Evolutionary conservation across 2,329 filamentous ascomycete species (phyloP).

Genomic region (Paraphoma sp.): DNA sequence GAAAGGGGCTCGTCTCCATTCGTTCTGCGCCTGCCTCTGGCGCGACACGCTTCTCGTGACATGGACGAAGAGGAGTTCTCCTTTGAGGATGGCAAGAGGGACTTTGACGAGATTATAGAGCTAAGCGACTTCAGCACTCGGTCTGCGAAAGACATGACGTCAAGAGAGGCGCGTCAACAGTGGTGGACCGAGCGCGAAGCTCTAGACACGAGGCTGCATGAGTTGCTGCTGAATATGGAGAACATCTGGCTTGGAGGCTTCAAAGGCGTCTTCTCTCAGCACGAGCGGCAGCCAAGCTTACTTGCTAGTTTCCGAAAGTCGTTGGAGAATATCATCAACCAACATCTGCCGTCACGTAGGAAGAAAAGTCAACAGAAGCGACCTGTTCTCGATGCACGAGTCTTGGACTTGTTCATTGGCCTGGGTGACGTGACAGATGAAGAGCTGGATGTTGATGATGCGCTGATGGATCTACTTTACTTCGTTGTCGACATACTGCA

Average conservation of each 20-base stretch:
- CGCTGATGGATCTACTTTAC: constrained; percentile 89
- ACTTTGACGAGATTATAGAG: constrained; percentile 82
- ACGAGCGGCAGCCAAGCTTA: constrained; percentile 66
- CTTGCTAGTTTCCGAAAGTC: constrained; percentile 77
- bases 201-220: constrained; percentile 77
- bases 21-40: constrained; percentile 83
- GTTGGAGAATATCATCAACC: constrained; percentile 80
- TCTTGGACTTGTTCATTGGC: constrained; percentile 88
- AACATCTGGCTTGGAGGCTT: constrained; percentile 96
- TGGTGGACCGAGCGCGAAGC: constrained; percentile 91
- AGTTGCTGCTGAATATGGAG: constrained; percentile 84
- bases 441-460: constrained; percentile 80
- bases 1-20: constrained; percentile 79
- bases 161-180: constrained; percentile 75
- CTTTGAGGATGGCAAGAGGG: constrained; percentile 78
- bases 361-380: constrained; percentile 60
- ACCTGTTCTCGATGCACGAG: constrained; percentile 66
- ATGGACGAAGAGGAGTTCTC: constrained; percentile 81
- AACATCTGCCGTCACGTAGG: constrained; percentile 82
- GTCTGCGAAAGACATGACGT: constrained; percentile 71
- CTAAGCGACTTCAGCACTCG: constrained; percentile 86
- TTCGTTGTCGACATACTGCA: constrained; percentile 96
- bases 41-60: constrained; percentile 80
- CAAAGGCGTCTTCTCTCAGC: constrained; percentile 87
- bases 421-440: constrained; percentile 75